Evolutionary conservation across 2,329 filamentous ascomycete species (phyloP), one percentile per base, ranked within the genome.

Genomic region (Colletotrichum orbiculare): DNA sequence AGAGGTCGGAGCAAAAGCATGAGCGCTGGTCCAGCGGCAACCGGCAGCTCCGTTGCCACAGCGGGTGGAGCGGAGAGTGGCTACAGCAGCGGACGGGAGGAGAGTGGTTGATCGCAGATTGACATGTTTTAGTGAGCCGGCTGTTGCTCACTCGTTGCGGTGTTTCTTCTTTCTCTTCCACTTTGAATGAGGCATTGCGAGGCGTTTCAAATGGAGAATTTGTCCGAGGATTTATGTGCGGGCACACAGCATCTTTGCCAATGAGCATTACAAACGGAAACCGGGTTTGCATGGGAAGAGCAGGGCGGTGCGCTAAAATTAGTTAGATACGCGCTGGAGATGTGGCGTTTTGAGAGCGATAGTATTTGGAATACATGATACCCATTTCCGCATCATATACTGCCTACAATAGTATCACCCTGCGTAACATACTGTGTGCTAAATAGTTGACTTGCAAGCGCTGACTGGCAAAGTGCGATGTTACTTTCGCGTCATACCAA

Each of bases 11-110:
- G 74, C 42, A 77, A 75, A 54, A 78, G 73, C 42, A 71, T 71
- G 10, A 75, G 71, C 45, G 68, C 67, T 7, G 74, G 77, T 8
- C 63, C 69, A 3, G 66, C 68, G 10, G 73, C 73, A 0, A 71
- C 73, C 0, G 73, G 73, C 6, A 81, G 77, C 38, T 82, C 80
- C 4, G 74, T 73, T 8, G 80, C 79, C 5, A 82, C 80, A 2
- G 78, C 76, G 13, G 79, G 78, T 4, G 79, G 49, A 0, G 71
- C 73, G 1, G 74, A 73, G 63, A 82, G 80, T 57, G 75, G 75
- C 0, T 78, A 78, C 67, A 77, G 69, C 59, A 80, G 73, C 48
- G 77, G 77, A 34, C 70, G 71, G 10, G 75, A 78, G 58, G 75
- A 76, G 41, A 73, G 68, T 25, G 48, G 53, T 2, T 60, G 33